Percentiles rank a stretch among this genome's conserved stretches.
phyloP scores from a whole-genome alignment of 805 yeast species.

The Lipomyces orientalis region DNA sequence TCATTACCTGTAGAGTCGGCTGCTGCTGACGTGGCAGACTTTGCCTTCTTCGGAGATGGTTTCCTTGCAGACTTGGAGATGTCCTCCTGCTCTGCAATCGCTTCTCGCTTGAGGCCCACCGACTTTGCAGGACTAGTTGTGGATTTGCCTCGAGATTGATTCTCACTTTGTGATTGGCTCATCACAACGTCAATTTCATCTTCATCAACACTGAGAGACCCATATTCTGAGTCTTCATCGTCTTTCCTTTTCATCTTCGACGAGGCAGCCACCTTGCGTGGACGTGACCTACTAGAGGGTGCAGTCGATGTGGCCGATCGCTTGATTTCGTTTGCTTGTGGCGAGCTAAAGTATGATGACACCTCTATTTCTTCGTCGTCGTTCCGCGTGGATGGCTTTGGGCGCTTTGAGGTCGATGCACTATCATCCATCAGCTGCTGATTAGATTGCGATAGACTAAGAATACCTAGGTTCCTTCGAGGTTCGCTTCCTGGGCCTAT shows the following conservation, averaged over 20 bases:
- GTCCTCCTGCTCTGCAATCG: neutral
- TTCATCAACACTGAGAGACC: slow-evolving; percentile 14
- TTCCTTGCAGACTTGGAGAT: neutral
- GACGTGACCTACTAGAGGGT: neutral
- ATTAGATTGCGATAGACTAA: neutral
- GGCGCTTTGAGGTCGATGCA: neutral
- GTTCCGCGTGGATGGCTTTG: neutral
- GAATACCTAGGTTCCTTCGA: neutral
- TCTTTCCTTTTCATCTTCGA: neutral
- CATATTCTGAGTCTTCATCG: slow-evolving; percentile 13
- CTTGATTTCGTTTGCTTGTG: neutral
- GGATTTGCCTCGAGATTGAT: neutral
- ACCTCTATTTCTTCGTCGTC: neutral
- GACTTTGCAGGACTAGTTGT: neutral
- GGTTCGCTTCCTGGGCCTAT: neutral
- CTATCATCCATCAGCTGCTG: neutral
- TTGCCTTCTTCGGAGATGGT: neutral
- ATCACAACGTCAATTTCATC: slow-evolving; percentile 14
- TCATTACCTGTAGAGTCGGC: neutral
- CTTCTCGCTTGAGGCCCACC: neutral
- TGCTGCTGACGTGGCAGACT: neutral
- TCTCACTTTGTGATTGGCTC: slow-evolving; percentile 2
- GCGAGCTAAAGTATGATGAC: slow-evolving; percentile 5
- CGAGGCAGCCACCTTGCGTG: neutral
- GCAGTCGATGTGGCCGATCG: slow-evolving; percentile 4